A percentile compares a stretch with the other conserved stretches of the same genome.
Evolutionary conservation across 208 protist species (phyloP).

Genomic region (Polymyxa betae): DNA sequence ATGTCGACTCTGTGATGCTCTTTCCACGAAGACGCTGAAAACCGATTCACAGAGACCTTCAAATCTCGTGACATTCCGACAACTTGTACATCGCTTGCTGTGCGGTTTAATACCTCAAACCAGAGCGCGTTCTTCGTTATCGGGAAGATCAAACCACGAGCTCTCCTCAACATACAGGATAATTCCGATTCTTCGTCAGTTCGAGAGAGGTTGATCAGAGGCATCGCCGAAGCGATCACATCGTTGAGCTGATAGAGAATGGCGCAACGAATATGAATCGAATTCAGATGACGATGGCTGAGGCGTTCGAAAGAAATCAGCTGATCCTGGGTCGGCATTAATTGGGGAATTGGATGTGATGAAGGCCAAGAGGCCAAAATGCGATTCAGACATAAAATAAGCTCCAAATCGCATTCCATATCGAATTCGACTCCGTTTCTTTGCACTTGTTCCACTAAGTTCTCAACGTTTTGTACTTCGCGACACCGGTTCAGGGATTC

Average conservation of each 20-base stretch:
- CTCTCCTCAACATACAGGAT: background rate
- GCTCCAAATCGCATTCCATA: background rate
- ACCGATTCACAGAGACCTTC: background rate
- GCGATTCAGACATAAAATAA: constrained; percentile 8
- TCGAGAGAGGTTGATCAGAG: constrained; percentile 21
- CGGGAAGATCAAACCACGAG: background rate
- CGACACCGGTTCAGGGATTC: background rate
- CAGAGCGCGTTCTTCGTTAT: constrained; percentile 10
- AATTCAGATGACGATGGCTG: background rate
- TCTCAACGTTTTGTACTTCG: background rate
- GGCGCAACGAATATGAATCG: background rate
- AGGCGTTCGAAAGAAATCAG: constrained; percentile 1
- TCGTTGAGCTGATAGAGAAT: background rate
- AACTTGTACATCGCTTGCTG: background rate
- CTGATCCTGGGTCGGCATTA: background rate
- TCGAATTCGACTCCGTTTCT: background rate
- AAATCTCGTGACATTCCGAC: constrained; percentile 45
- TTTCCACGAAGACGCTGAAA: background rate
- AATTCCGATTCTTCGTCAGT: constrained; percentile 5
- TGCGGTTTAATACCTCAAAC: background rate
- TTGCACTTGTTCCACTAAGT: background rate
- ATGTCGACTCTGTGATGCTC: constrained; percentile 45
- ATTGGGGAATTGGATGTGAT: background rate
- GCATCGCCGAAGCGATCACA: background rate
- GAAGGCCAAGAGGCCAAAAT: background rate